Base-by-base conservation (phyloP, 768 basidiomycete species). In the Boletus insuetus region DNA sequence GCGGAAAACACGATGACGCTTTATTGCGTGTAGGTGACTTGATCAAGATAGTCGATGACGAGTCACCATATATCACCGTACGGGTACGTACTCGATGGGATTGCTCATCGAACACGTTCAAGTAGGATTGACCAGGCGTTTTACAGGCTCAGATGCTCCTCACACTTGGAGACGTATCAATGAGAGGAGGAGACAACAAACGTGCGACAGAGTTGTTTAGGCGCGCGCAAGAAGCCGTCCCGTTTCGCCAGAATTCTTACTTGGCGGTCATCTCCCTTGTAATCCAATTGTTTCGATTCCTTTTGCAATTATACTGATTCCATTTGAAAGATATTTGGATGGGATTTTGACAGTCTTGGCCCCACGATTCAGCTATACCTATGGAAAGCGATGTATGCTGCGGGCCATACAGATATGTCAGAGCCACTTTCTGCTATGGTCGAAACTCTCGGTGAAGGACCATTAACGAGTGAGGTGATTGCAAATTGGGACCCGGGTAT, bases 311-410 rank as follows among this genome's bases (percentile, higher is more conserved):
- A 8, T 6, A 19, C 41, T 14, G 24, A 53, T 31, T 32, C 31
- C 8, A 1, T 16, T 49, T 14, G 6, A 34, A 46, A 59, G 49
- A 43, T 60, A 6, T 59, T 59, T 29, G 61, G 53, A 0, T 62
- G 61, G 61, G n/a, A 51, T 16, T 55, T 63, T 44, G 57, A 62
- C 2, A n/a, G 37, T 9, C 57, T 55, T 14, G 41, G 29, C 29
- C 29, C 29, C 29, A 29, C 29, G 29, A 29, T 29, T 29, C 29
- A 29, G 29, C 8, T 29, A 8, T 8, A 29, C 2, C 22, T 53
- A 16, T 29, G 19, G 14, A 26, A 43, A 19, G 31, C n/a, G 2
- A 34, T 48, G 52, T 14, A 35, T 35, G 34, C 12, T 7, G 12
- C 11, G 7, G 29, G 8, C 29, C 34, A 35, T 35, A 13, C 29